A percentile compares a stretch with the other conserved stretches of the same genome.
phyloP scores from a whole-genome alignment of 2,329 filamentous ascomycete species.

The Ceratocystis diversiconidia region DNA sequence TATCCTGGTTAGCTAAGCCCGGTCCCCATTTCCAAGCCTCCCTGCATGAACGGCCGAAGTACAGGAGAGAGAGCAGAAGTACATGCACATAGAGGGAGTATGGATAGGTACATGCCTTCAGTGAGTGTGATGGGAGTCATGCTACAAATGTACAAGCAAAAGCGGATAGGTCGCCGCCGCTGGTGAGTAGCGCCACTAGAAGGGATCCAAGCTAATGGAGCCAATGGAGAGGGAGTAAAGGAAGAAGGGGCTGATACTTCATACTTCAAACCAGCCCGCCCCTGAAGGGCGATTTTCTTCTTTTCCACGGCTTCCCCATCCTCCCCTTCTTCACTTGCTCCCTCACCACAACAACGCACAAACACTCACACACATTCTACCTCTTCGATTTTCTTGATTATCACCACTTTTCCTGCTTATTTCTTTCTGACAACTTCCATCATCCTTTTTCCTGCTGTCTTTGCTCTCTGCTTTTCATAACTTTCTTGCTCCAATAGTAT shows the following conservation, averaged over 20 bases:
- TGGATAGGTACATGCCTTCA: neutral
- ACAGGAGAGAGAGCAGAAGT: neutral
- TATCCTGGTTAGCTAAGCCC: slow-evolving; percentile 2
- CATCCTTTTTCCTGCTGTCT: neutral
- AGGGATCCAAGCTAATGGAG: slow-evolving; percentile 1
- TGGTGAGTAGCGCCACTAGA: neutral
- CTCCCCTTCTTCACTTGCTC: neutral
- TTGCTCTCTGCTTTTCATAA: neutral
- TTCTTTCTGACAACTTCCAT: neutral
- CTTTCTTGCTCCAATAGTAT: neutral
- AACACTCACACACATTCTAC: neutral
- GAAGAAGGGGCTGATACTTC: slow-evolving; percentile 3
- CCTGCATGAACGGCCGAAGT: neutral
- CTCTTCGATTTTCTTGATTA: neutral
- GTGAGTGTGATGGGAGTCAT: neutral
- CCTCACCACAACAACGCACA: too few species aligned
- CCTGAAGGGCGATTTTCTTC: neutral
- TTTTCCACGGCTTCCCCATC: neutral
- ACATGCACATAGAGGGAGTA: neutral
- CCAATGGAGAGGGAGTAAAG: neutral
- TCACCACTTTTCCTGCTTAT: slow-evolving; percentile 6
- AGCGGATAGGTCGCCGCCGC: neutral
- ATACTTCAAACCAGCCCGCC: slow-evolving; percentile 2
- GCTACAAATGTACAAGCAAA: neutral
- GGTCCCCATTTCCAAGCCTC: slow-evolving; percentile 5